Conservation (phyloP, 306 rosid genomes). For the Delonix regia region DNA sequence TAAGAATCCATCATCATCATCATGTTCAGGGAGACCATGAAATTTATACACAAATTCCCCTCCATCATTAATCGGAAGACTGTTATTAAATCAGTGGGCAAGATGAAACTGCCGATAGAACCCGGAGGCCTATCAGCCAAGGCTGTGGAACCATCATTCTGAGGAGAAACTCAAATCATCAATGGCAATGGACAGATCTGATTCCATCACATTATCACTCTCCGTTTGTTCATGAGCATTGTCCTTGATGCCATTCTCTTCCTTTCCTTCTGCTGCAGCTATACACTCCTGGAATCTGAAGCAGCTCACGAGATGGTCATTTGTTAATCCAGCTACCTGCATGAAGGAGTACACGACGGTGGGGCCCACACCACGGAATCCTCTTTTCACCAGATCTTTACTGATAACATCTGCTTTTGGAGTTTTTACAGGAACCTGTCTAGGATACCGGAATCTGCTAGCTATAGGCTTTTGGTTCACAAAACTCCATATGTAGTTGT, state of each 20-base stretch:
- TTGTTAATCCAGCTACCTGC: slow-evolving; percentile 77
- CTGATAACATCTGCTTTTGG: slow-evolving; percentile 84
- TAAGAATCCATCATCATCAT: slow-evolving; percentile 35
- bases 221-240: slow-evolving; percentile 42
- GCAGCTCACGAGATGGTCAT: slow-evolving; percentile 79
- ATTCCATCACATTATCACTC: slow-evolving; percentile 46
- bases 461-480: slow-evolving; percentile 74
- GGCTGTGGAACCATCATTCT: slow-evolving; percentile 40
- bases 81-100: slow-evolving; percentile 40
- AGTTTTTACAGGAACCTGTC: slow-evolving; percentile 79
- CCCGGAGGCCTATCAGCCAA: slow-evolving; percentile 32
- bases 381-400: slow-evolving; percentile 77
- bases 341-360: slow-evolving; percentile 78
- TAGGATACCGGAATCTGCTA: slow-evolving; percentile 76
- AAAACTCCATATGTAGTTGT: slow-evolving; percentile 81
- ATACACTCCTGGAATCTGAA: slow-evolving; percentile 77
- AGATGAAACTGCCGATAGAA: slow-evolving; percentile 39
- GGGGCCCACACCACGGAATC: slow-evolving; percentile 78
- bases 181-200: slow-evolving; percentile 63
- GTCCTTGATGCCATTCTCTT: slow-evolving; percentile 49
- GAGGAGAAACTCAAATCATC: slow-evolving; percentile 66
- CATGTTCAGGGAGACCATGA: slow-evolving; percentile 47
- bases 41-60: slow-evolving; percentile 56
- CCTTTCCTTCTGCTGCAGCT: slow-evolving; percentile 60
- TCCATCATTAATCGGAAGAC: slow-evolving; percentile 45